phyloP scores from a whole-genome alignment of 1,284 basidiomycete genomes.

The Naganishia albida region DNA sequence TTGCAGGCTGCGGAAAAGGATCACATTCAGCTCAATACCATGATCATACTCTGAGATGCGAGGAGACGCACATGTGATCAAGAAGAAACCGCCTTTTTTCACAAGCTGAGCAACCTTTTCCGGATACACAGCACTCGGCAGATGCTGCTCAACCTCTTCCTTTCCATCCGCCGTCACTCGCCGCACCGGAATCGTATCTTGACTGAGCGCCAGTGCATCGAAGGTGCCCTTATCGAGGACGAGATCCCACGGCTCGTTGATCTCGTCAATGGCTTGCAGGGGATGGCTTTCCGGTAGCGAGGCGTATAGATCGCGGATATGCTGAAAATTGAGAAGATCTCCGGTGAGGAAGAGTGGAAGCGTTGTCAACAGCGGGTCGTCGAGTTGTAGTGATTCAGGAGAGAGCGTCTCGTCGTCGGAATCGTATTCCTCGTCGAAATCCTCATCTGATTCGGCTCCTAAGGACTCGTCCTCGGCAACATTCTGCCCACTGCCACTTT shows the following conservation, averaged over 20 bases:
- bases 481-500: constrained; percentile 6
- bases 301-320: constrained; percentile 14
- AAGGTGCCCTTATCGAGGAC: constrained; percentile 55
- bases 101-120: constrained; percentile 48
- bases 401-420: constrained; percentile 32
- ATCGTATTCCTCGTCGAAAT: constrained; percentile 46
- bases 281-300: constrained; percentile 1
- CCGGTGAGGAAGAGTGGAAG: constrained; percentile 24
- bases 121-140: constrained; percentile 51
- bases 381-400: constrained; percentile 14
- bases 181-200: constrained; percentile 39
- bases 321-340: constrained; percentile 26
- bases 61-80: constrained; percentile 48
- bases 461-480: constrained; percentile 36
- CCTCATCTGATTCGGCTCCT: constrained; percentile 38
- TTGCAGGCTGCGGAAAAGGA: constrained; percentile 42
- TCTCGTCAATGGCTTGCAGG: not conserved
- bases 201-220: constrained; percentile 50
- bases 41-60: not conserved
- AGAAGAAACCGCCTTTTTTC: constrained; percentile 48
- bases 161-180: not conserved
- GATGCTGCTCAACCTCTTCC: constrained; percentile 36
- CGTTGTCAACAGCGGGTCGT: constrained; percentile 15
- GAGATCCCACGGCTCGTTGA: constrained; percentile 49
- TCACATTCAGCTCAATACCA: not conserved